Evolutionary conservation across 163 green algal species (phyloP).

Genomic region (Scenedesmus sp.): DNA sequence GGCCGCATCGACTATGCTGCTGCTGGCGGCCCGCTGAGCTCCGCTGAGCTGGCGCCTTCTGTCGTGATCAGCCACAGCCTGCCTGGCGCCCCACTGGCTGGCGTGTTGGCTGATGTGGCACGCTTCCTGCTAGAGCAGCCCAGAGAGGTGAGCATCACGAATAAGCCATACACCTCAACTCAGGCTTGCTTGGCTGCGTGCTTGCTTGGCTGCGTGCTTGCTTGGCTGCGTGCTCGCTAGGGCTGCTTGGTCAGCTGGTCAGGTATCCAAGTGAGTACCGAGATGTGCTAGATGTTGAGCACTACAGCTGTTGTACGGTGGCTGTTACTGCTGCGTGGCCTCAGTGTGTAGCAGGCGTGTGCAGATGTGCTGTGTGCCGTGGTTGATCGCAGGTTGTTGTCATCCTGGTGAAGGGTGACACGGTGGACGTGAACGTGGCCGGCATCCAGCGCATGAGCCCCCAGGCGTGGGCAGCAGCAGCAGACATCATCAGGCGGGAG

Average conservation of each 20-base stretch:
- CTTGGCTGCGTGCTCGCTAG: neutral
- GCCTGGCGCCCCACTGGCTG: conserved; percentile 18
- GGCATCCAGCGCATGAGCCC: conserved; percentile 20
- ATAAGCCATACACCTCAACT: too few species aligned
- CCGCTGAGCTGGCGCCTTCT: neutral
- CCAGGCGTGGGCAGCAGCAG: conserved; percentile 9
- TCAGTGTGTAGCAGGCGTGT: neutral
- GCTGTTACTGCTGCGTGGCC: neutral
- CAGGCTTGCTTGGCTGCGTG: neutral
- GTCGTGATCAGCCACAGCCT: conserved; percentile 34
- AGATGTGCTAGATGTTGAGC: neutral
- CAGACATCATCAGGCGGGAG: conserved; percentile 18
- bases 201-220: neutral
- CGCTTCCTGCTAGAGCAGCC: conserved; percentile 37
- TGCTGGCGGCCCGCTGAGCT: conserved; percentile 16
- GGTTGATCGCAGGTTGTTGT: conserved; percentile 14
- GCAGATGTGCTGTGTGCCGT: neutral
- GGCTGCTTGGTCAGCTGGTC: neutral
- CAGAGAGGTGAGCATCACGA: conserved; percentile 22
- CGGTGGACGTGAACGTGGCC: conserved; percentile 42
- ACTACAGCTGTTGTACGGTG: neutral
- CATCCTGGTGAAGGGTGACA: conserved; percentile 38
- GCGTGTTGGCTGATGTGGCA: conserved; percentile 28
- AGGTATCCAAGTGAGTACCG: too few species aligned
- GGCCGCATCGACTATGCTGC: neutral